Evolutionary conservation across 352 stramenopile genomes (phyloP).

Genomic region (Saprolegnia parasitica): DNA sequence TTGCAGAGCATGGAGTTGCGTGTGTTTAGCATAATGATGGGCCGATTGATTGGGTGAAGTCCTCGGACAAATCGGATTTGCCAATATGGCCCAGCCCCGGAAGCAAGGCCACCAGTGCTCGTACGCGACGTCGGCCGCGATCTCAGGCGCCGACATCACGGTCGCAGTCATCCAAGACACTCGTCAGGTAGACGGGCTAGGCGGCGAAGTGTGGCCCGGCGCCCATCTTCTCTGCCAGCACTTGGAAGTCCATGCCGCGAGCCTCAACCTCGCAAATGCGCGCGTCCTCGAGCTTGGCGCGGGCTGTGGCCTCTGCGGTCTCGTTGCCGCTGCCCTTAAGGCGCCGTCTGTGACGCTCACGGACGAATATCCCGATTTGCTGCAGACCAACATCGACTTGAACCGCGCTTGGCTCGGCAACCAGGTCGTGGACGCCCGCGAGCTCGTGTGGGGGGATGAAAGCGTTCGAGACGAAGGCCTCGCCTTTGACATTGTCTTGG

Average conservation of each 20-base stretch:
- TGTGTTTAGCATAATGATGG: neutral
- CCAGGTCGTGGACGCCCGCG: constrained; percentile 28
- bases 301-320: constrained; percentile 49
- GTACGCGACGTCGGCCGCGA: constrained; percentile 29
- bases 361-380: constrained; percentile 53
- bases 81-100: neutral
- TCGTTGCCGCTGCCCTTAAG: constrained; percentile 42
- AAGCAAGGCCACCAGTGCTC: constrained; percentile 39
- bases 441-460: constrained; percentile 33
- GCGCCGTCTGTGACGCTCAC: constrained; percentile 39
- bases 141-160: constrained; percentile 23
- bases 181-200: constrained; percentile 46
- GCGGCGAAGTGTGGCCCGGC: constrained; percentile 55
- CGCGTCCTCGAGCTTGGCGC: constrained; percentile 53
- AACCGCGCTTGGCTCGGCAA: constrained; percentile 36
- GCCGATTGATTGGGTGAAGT: neutral
- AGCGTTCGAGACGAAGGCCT: constrained; percentile 32
- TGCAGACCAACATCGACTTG: constrained; percentile 41
- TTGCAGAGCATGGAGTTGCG: neutral
- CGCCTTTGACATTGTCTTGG: constrained; percentile 52
- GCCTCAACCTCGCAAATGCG: constrained; percentile 29
- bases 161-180: constrained; percentile 52
- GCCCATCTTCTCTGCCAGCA: constrained; percentile 52
- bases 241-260: constrained; percentile 33
- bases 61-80: neutral